Percentiles rank a stretch among this genome's conserved stretches.
Evolutionary conservation across 129 eudicot species (phyloP).

Genomic region (Gnaphalium uliginosum): DNA sequence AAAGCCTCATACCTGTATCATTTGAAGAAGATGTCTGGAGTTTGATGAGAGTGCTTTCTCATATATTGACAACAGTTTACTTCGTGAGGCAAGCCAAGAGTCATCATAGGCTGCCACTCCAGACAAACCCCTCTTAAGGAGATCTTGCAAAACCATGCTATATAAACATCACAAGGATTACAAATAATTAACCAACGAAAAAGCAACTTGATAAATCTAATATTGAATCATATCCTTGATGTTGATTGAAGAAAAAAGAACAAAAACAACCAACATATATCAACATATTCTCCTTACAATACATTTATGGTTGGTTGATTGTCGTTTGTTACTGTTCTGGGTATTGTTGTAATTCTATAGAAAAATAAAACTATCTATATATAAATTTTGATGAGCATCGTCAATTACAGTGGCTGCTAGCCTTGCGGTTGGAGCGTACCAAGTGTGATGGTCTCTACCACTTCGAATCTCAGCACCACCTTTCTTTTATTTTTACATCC

Average conservation of each 20-base stretch:
- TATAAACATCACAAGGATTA: constrained; percentile 45
- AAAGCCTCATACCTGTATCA: constrained; percentile 69
- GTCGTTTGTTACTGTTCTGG: no score
- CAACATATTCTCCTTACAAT: background rate
- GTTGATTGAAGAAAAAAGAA: constrained; percentile 15
- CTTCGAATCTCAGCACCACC: no score
- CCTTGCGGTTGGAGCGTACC: no score
- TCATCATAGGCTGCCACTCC: constrained; percentile 60
- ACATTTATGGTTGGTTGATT: no score
- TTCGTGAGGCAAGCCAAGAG: constrained; percentile 59
- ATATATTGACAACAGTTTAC: constrained; percentile 59
- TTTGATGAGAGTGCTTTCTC: constrained; percentile 73
- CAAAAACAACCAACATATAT: constrained; percentile 7
- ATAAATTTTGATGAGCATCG: no score
- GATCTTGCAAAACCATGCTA: constrained; percentile 86
- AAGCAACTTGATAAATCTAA: constrained; percentile 5
- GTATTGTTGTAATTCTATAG: no score
- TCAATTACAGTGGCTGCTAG: no score
- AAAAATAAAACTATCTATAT: no score
- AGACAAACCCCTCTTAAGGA: constrained; percentile 64
- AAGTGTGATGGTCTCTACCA: no score
- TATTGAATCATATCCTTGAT: constrained; percentile 13
- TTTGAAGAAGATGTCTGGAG: constrained; percentile 68
- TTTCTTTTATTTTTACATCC: no score
- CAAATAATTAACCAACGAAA: constrained; percentile 32